Percentiles rank a stretch among this genome's conserved stretches.
Evolutionary conservation across 2,329 filamentous ascomycete species (phyloP).

Genomic region (Curvularia eragrostidis): DNA sequence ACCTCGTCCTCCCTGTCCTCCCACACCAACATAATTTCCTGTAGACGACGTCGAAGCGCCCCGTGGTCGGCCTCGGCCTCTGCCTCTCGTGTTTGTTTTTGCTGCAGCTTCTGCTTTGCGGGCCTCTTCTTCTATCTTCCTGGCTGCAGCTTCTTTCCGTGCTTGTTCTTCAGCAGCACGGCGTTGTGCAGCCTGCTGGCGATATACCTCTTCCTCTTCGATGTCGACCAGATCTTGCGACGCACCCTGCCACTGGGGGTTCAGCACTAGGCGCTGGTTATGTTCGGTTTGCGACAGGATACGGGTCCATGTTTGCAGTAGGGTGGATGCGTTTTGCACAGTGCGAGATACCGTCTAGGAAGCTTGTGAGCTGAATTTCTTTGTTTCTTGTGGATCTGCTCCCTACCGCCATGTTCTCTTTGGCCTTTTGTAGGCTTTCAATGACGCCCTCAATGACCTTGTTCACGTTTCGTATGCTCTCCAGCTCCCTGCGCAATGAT

Average conservation of each 20-base stretch:
- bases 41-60: conserved; percentile 41
- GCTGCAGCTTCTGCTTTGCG: conserved; percentile 65
- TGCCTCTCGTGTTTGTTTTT: conserved; percentile 50
- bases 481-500: conserved; percentile 77
- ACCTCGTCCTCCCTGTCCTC: conserved; percentile 58
- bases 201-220: conserved; percentile 77
- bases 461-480: conserved; percentile 86
- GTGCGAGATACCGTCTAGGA: conserved; percentile 80
- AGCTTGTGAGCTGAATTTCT: conserved; percentile 14
- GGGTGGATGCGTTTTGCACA: conserved; percentile 82
- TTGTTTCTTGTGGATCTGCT: neutral
- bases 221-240: conserved; percentile 80
- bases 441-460: conserved; percentile 81
- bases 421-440: conserved; percentile 72
- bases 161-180: conserved; percentile 79
- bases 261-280: conserved; percentile 88
- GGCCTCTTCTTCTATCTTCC: conserved; percentile 59
- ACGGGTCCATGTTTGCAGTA: conserved; percentile 94
- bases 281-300: conserved; percentile 98
- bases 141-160: conserved; percentile 71
- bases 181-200: conserved; percentile 78
- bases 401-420: conserved; percentile 76
- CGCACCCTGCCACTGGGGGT: conserved; percentile 88
- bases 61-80: conserved; percentile 47
- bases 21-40: conserved; percentile 53